Evolutionary conservation across 257 asterid species (phyloP), one percentile per base, ranked within the genome.

Genomic region (Primulina eburnea): DNA sequence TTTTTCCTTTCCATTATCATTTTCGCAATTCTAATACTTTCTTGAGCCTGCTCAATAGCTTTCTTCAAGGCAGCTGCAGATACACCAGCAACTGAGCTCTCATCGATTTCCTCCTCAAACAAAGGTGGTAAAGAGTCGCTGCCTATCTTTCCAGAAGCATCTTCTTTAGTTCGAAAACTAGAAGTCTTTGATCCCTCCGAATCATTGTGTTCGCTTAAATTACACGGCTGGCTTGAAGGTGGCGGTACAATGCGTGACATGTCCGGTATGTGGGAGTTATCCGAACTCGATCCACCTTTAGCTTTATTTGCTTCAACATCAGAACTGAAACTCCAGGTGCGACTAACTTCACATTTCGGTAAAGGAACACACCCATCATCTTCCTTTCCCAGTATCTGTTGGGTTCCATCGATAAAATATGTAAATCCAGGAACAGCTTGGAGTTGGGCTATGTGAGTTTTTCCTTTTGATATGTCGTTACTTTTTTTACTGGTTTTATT

Each of bases 11-110:
- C 97, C 98, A 87, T 88, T 30, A 86, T 75, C 84, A 88, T 84
- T 80, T 88, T 88, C 32, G 96, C 96, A 40, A 88, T 70, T 79
- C 96, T 83, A 80, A 92, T 90, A 75, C 90, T 88, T 82, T 92
- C 96, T 79, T 92, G 93, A 75, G 97, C 98, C 80, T 88, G 89
- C 75, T 88, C 93, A 35, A 92, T 75, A 60, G 97, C 98, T 66
- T 80, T 86, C 80, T 84, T 92, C 83, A 90, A 78, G 63, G 92
- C 90, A 73, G 92, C 89, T 68, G 89, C 95, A 65, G 95, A 83
- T 65, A 74, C 81, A 80, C 92, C 93, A 73, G 96, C 98, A 71
- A 71, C 88, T 9, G 97, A 92, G 77, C 87, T 89, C 53, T 75
- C 89, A 64, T 92, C 98, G 50, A 84, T 76, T 65, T 92, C 97